A percentile compares a stretch with the other conserved stretches of the same genome.
These are phyloP conservation scores for Knufia fluminis DNA, from an alignment of 2,329 filamentous ascomycete genomes.

Conservation along the genomic window DNA sequence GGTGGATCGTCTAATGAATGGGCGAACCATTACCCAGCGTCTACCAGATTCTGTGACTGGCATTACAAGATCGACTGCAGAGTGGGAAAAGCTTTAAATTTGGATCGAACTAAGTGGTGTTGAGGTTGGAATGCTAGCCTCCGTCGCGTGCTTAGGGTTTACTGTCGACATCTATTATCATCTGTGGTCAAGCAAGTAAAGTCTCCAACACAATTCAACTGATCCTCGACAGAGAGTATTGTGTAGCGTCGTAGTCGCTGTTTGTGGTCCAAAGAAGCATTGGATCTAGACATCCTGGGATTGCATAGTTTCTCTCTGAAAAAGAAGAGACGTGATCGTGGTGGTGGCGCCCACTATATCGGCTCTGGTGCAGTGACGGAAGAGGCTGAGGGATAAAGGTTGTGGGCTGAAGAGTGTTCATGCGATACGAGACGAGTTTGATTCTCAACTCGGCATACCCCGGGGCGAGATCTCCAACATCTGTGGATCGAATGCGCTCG, in stretches of 20 bases:
- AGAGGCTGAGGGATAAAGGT: neutral
- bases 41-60: neutral
- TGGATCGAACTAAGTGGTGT: neutral
- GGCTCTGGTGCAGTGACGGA: conserved; percentile 11
- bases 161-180: too few relatives aligned
- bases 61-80: neutral
- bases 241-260: too few relatives aligned
- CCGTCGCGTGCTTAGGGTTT: neutral
- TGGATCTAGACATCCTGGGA: too few relatives aligned
- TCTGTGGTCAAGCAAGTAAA: too few relatives aligned
- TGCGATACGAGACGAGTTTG: neutral
- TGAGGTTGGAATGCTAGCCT: neutral
- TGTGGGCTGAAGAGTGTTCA: neutral
- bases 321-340: conserved; percentile 11
- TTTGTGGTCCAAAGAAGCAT: too few relatives aligned
- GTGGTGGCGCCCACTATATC: conserved; percentile 11
- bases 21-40: neutral
- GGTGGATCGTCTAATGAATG: neutral
- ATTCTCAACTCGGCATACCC: neutral
- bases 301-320: too few relatives aligned
- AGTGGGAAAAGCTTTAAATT: too few relatives aligned
- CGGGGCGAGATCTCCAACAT: neutral
- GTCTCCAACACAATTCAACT: too few relatives aligned
- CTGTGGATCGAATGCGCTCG: neutral
- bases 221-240: too few relatives aligned